A percentile compares a stretch with the other conserved stretches of the same genome.
Conservation (phyloP, 768 basidiomycete genomes). For the Mycena vitilis region DNA sequence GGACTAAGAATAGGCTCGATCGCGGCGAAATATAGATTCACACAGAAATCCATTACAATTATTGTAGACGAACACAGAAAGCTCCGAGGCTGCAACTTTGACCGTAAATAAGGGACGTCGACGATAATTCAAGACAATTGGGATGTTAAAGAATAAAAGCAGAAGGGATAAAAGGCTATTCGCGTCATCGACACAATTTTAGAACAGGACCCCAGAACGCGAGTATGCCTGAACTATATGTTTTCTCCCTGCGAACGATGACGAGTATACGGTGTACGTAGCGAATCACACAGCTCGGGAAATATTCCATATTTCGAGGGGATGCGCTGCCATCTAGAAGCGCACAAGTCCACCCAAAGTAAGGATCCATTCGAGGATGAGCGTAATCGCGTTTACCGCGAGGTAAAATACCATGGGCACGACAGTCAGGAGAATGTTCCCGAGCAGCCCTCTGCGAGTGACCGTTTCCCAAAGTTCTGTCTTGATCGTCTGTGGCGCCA, state of each 20-base stretch:
- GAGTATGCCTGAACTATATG: no score
- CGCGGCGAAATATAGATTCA: background rate
- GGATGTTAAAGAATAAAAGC: background rate
- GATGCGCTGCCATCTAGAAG: background rate
- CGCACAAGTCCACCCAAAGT: slow-evolving; percentile 16
- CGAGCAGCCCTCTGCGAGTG: slow-evolving; percentile 61
- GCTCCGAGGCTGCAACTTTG: no score
- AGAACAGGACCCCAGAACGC: slow-evolving; percentile 16
- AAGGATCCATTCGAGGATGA: slow-evolving; percentile 14
- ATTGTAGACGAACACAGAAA: no score
- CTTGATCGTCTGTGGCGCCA: slow-evolving; percentile 57
- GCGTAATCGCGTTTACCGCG: slow-evolving; percentile 29
- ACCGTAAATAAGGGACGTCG: no score
- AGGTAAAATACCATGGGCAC: slow-evolving; percentile 63
- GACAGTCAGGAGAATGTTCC: slow-evolving; percentile 69
- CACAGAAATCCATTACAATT: no score
- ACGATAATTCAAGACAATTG: no score
- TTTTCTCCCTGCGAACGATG: no score
- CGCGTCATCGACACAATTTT: slow-evolving; percentile 8
- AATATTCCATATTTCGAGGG: no score
- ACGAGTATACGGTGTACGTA: no score
- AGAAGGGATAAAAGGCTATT: no score
- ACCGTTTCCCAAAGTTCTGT: slow-evolving; percentile 74
- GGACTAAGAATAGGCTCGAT: background rate
- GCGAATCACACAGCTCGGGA: no score